A percentile compares a stretch with the other conserved stretches of the same genome.
Conservation (phyloP, 2,329 filamentous ascomycete genomes). For the Tricladium varicosporioides region DNA sequence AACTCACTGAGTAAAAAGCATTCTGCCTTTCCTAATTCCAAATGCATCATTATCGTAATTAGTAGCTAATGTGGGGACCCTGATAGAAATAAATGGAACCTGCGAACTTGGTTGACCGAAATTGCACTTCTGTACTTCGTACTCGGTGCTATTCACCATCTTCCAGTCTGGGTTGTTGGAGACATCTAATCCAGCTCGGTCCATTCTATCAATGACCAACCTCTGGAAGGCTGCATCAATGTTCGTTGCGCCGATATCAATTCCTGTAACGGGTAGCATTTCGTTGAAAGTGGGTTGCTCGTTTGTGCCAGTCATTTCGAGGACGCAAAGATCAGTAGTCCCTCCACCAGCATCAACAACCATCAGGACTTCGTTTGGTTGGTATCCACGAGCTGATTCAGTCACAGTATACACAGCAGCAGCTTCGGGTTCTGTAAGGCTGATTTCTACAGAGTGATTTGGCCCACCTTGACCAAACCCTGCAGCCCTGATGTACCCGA, state of each 20-base stretch:
- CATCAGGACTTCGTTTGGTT: not conserved
- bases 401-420: slow-evolving; percentile 6
- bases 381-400: not conserved
- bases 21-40: slow-evolving; percentile 6
- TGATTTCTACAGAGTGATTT: not conserved
- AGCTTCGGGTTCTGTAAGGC: slow-evolving; percentile 8
- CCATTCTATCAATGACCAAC: not conserved
- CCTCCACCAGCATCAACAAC: slow-evolving; percentile 9
- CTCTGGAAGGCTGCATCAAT: slow-evolving; percentile 4
- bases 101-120: not conserved
- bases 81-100: slow-evolving; percentile 13
- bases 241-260: slow-evolving; percentile 6
- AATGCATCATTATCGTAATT: not conserved
- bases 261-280: not conserved
- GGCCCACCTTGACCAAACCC: slow-evolving; percentile 2
- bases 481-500: not conserved
- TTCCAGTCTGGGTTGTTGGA: slow-evolving; percentile 16
- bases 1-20: slow-evolving; percentile 7
- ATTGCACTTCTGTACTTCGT: slow-evolving; percentile 33
- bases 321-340: slow-evolving; percentile 9
- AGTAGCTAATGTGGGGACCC: not conserved
- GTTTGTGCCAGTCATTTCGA: not conserved
- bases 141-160: slow-evolving; percentile 40
- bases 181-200: not conserved
- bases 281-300: not conserved